Base-by-base conservation (phyloP, 805 yeast species). In the Saccharomycopsis oosterbeekiorum region DNA sequence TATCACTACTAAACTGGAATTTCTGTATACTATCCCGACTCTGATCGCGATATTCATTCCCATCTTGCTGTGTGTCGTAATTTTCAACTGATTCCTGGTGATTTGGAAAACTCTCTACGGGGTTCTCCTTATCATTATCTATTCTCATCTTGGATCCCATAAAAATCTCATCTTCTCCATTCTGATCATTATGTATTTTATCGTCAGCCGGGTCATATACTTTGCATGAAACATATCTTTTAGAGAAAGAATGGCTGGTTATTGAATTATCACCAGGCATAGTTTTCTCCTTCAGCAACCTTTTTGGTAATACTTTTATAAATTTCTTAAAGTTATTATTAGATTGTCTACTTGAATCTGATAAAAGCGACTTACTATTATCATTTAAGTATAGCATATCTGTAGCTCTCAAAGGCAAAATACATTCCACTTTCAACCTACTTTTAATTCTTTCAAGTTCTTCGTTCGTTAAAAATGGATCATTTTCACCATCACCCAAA, bases 281-380 rank as follows among this genome's bases (percentile, higher is more conserved):
- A 29, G 1, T 8, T 6, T 15, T 41, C 2, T 41, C 55, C n/a
- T 26, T 57, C 10, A 17, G 14, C 15, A 11, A 15, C 12, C 47
- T 40, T 24, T 42, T 41, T 24, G 56, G 56, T 12, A 26, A 15
- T 17, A 29, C 26, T 57, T 57, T 47, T 10, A 57, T 42, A 47
- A 57, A 57, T 4, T 17, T 43, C 39, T 60, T 60, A 21, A 60
- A 57, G 37, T 60, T 60, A 24, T 60, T 60, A 24, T 57, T 60
- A 4, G 43, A 3, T 4, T 53, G 56, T 36, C 19, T 14, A 24
- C 2, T 37, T 36, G 40, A 17, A 21, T 4, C 29, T 37, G 34
- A 19, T n/a, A 2, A 11, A 14, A n/a, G 11, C 3, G 34, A 3
- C 34, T 4, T 29, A 34, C 15, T 42, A 4, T 19, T 58, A n/a